These are phyloP conservation scores for Venturia asperata DNA, from an alignment of 2,329 filamentous ascomycete genomes.

Conservation along the genomic window DNA sequence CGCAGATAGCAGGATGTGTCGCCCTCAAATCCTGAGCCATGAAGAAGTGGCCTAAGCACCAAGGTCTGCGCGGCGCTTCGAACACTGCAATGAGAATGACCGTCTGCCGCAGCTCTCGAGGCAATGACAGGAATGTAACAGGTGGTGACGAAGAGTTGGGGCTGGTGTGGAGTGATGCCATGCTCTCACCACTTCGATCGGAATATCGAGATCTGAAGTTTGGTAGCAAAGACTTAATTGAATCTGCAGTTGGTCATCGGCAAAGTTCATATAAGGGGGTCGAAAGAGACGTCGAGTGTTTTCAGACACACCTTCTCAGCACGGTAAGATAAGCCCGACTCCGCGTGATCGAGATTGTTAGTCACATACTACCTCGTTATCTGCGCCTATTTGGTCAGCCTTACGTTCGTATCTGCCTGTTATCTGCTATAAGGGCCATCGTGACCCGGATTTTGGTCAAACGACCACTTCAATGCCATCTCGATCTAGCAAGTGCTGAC, in stretches of 20 bases:
- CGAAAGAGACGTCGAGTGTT: not conserved
- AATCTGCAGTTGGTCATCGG: not conserved
- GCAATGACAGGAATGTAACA: not conserved
- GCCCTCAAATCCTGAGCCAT: not conserved
- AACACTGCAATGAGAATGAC: conserved; percentile 5
- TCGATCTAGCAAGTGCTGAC: too few relatives aligned
- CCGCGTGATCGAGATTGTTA: not conserved
- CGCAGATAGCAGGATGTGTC: not conserved
- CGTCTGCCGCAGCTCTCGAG: not conserved
- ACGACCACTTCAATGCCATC: not conserved
- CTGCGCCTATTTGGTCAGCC: not conserved
- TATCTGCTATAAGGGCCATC: not conserved
- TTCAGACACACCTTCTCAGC: not conserved
- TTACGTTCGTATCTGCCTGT: not conserved
- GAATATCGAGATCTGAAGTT: not conserved
- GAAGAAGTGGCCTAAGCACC: conserved; percentile 1
- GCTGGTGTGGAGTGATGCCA: not conserved
- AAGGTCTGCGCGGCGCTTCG: not conserved
- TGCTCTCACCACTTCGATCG: not conserved
- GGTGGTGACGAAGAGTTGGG: not conserved
- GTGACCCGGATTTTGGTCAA: not conserved
- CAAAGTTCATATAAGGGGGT: not conserved
- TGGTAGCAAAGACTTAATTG: not conserved
- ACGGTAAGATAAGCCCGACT: not conserved
- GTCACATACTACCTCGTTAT: not conserved